Evolutionary conservation across 139 green algal species (phyloP).

Genomic region (Picochlorum sp.): DNA sequence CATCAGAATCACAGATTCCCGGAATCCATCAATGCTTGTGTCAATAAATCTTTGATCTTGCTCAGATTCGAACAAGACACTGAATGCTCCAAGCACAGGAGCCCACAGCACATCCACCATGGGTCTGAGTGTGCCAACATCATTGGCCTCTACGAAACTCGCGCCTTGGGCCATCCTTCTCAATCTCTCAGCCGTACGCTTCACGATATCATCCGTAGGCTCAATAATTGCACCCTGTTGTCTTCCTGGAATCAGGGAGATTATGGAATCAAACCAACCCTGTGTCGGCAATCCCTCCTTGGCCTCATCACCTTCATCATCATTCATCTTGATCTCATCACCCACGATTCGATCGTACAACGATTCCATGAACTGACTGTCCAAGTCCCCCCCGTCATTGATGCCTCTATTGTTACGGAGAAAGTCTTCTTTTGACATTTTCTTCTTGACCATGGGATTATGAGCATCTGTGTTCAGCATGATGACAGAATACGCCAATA

Average conservation of each 20-base stretch:
- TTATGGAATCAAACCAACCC: conserved; percentile 50
- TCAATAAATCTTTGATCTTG: conserved; percentile 48
- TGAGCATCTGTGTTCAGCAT: conserved; percentile 99
- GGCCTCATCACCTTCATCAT: background rate
- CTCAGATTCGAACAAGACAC: conserved; percentile 75
- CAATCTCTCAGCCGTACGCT: conserved; percentile 44
- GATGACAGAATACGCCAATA: conserved; percentile 97
- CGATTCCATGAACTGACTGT: conserved; percentile 66
- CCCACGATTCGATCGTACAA: conserved; percentile 92
- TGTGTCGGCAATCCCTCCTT: background rate
- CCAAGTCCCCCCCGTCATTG: conserved; percentile 88
- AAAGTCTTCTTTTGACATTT: conserved; percentile 73
- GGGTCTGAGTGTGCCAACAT: conserved; percentile 63
- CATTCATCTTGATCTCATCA: conserved; percentile 95
- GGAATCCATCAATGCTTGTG: conserved; percentile 65
- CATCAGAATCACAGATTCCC: conserved; percentile 50
- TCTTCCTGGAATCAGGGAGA: conserved; percentile 50
- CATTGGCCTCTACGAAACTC: conserved; percentile 65
- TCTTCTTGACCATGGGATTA: conserved; percentile 81
- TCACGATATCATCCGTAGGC: conserved; percentile 72
- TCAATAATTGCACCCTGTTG: conserved; percentile 23
- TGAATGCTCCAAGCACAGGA: conserved; percentile 85
- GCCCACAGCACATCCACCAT: conserved; percentile 94
- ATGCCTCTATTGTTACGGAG: conserved; percentile 98
- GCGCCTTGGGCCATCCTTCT: conserved; percentile 61